Evolutionary conservation across 352 stramenopile genomes (phyloP), one percentile per base, ranked within the genome.

Genomic region (Phytophthora colocasiae): DNA sequence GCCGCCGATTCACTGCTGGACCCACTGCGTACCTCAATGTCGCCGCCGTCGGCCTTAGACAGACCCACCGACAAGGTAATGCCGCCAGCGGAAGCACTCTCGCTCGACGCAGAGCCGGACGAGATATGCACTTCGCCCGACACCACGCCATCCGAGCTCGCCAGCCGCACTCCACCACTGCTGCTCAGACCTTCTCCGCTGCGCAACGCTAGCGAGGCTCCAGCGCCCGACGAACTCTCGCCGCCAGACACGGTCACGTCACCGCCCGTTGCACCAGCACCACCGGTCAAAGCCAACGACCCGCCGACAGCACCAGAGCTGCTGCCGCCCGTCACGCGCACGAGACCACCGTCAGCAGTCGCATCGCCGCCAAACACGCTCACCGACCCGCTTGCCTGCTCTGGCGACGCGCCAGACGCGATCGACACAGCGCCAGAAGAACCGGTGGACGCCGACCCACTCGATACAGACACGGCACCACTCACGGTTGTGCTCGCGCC

Each of bases 301-400:
- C 63, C 56, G 3, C 56, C 56, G 12, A 47, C 32, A 26, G 27
- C 46, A 17, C 26, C n/a, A 1, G 53, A 55, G 47, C 52, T 63
- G 17, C 17, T 50, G 39, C 63, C 63, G 12, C 63, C 49, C 12
- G 27, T 46, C 49, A 71, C 32, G 22, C 32, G 22, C 26, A 70
- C 62, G 4, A 48, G 46, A 11, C 62, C 62, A 32, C 62, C 54
- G 38, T 22, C 45, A 45, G 40, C 29, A 39, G 48, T 46, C 62
- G 61, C 52, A 19, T 69, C 52, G 19, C 61, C 61, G 34, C 61
- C 52, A 36, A 29, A 58, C 8, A 69, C 52, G 27, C 47, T 61
- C 49, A 71, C 57, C 1, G 64, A 72, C 50, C 64, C 64, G 29
- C 64, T 72, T 36, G 51, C 63, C 36, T 63, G 57, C 17, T 29